phyloP scores from a whole-genome alignment of 768 basidiomycete genomes.

The Lactarius sp. region DNA sequence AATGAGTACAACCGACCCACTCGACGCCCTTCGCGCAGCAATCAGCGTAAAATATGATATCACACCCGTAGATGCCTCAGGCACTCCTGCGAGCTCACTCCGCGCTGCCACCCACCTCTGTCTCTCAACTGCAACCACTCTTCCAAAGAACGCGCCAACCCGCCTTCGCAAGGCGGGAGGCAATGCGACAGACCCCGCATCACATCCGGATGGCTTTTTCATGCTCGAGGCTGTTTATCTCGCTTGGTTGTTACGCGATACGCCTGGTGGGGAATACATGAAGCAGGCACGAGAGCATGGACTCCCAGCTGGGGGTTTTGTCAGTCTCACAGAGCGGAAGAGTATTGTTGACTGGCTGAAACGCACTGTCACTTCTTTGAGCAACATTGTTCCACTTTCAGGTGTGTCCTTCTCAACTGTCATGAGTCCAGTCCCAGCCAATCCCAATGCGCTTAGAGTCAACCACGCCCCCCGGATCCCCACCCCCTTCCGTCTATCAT shows the following conservation, averaged over 20 bases:
- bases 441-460: conserved; percentile 34
- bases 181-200: conserved; percentile 37
- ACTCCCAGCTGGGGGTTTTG: conserved; percentile 59
- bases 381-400: conserved; percentile 45
- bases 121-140: conserved; percentile 44
- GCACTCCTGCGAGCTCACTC: conserved; percentile 43
- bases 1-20: conserved; percentile 20
- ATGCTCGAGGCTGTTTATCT: conserved; percentile 78
- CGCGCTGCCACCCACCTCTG: conserved; percentile 60
- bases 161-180: conserved; percentile 67
- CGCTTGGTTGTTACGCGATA: conserved; percentile 75
- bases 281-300: conserved; percentile 75
- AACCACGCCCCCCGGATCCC: conserved; percentile 59
- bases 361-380: conserved; percentile 46
- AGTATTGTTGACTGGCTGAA: conserved; percentile 82
- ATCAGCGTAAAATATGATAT: conserved; percentile 17
- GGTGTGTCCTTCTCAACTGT: conserved; percentile 34
- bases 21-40: conserved; percentile 22
- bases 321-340: conserved; percentile 85
- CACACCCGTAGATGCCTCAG: conserved; percentile 9
- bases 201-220: conserved; percentile 55
- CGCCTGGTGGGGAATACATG: conserved; percentile 81
- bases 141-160: conserved; percentile 74
- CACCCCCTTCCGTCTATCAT: conserved; percentile 30
- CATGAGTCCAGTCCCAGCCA: neutral